Conservation (phyloP, 495 filamentous ascomycete genomes). For the Daldinia concentrica region DNA sequence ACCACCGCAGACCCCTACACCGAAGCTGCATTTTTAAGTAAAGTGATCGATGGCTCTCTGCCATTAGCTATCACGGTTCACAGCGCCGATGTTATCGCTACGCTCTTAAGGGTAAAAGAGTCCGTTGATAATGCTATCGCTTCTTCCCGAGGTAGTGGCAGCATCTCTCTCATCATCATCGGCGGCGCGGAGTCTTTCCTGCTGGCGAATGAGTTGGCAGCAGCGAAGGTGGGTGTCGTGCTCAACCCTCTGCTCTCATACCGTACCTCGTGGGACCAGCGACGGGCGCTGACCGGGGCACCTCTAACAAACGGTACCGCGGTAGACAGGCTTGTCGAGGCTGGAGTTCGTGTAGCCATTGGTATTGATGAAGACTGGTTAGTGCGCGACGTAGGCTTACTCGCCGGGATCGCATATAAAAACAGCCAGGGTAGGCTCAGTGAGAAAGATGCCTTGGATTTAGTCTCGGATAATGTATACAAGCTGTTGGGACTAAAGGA, state of each 20-base stretch:
- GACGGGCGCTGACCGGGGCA: slow-evolving; percentile 58
- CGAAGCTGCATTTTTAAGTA: slow-evolving; percentile 51
- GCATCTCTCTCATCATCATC: slow-evolving; percentile 54
- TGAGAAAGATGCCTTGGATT: slow-evolving; percentile 52
- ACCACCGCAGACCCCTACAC: slow-evolving; percentile 48
- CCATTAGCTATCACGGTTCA: slow-evolving; percentile 56
- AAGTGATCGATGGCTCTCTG: slow-evolving; percentile 50
- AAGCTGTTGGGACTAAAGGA: slow-evolving; percentile 55
- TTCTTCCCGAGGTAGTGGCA: slow-evolving; percentile 24
- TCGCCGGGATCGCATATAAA: slow-evolving; percentile 60
- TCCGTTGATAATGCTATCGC: slow-evolving; percentile 45
- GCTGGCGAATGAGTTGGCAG: slow-evolving; percentile 58
- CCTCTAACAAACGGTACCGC: slow-evolving; percentile 63
- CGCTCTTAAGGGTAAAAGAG: slow-evolving; percentile 52
- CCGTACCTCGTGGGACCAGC: slow-evolving; percentile 57
- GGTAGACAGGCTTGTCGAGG: slow-evolving; percentile 56
- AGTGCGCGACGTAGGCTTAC: slow-evolving; percentile 56
- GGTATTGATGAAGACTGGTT: slow-evolving; percentile 60
- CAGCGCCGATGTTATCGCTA: slow-evolving; percentile 56
- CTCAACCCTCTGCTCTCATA: slow-evolving; percentile 57
- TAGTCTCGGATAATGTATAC: slow-evolving; percentile 60
- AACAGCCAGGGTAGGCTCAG: slow-evolving; percentile 55
- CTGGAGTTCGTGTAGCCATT: slow-evolving; percentile 57
- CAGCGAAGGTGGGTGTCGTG: slow-evolving; percentile 57
- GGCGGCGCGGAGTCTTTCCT: slow-evolving; percentile 62